A percentile compares a stretch with the other conserved stretches of the same genome.
These are phyloP conservation scores for Globisporangium cylindrosporum DNA, from an alignment of 352 stramenopile genomes.

Conservation along the genomic window DNA sequence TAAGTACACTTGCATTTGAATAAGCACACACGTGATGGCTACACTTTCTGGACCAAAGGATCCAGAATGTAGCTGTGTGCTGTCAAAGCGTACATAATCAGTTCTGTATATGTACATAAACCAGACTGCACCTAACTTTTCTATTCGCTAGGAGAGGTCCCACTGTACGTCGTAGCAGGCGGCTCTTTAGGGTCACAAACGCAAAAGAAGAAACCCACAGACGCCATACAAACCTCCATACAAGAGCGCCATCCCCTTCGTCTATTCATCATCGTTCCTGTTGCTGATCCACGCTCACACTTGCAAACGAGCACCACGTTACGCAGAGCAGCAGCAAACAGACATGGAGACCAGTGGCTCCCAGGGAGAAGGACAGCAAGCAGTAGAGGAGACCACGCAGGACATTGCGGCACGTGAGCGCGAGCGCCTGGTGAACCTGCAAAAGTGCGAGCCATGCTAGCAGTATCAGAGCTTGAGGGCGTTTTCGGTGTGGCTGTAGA, in stretches of 20 bases:
- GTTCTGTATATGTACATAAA: background rate
- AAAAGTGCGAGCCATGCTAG: conserved; percentile 23
- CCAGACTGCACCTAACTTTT: background rate
- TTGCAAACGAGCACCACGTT: background rate
- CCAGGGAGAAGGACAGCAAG: no score
- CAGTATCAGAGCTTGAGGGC: background rate
- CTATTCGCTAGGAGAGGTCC: background rate
- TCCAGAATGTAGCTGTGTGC: background rate
- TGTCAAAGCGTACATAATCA: background rate
- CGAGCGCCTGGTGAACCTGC: conserved; percentile 50
- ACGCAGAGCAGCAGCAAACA: background rate
- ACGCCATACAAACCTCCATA: background rate
- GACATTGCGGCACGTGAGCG: conserved; percentile 31
- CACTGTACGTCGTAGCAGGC: background rate
- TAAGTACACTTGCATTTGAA: background rate
- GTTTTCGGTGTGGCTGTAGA: background rate
- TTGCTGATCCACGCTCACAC: background rate
- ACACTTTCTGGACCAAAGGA: background rate
- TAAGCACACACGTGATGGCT: background rate
- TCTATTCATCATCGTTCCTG: background rate
- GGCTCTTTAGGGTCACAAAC: background rate
- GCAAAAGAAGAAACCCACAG: background rate
- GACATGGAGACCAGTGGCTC: background rate
- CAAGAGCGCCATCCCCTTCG: background rate
- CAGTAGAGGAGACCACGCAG: conserved; percentile 34